Base-by-base conservation (phyloP, 768 basidiomycete species). In the Kwoniella sp. region DNA sequence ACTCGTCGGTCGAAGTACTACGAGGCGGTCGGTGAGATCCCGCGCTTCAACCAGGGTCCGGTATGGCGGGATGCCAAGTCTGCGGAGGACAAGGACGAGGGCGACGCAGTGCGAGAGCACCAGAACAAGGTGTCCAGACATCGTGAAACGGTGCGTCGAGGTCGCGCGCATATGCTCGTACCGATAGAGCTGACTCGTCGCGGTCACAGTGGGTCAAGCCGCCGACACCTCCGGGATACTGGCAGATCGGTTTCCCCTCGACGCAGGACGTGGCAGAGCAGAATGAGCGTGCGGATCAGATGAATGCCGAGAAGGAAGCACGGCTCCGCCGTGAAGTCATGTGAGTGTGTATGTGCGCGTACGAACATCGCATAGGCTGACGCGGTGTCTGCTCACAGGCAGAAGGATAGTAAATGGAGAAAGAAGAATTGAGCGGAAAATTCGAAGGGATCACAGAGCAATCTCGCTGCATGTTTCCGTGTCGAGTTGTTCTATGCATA, bases 161-260 rank as follows among this genome's bases (percentile, higher is more conserved):
- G 33, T 53, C 29, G n/a, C n/a, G n/a, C n/a, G n/a, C n/a, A n/a
- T n/a, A n/a, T n/a, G n/a, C n/a, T n/a, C n/a, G n/a, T n/a, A n/a
- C n/a, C n/a, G n/a, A n/a, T 36, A 32, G 8, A 32, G 31, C 17
- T 49, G 3, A 34, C 34, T 33, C 49, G 15, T 36, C 36, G 20
- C 25, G 50, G 34, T 19, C 17, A 53, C 79, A 83, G 17, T 89
- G 86, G 87, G 78, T 78, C 25, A 79, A 82, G 39, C 79, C 83
- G 1, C 80, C 78, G 43, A 90, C 88, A 1, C 91, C 91, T 10
- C 89, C 88, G 0, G 83, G 82, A 14, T 93, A 88, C 73, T 92
- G 89, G 88, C 79, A 84, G 50, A 90, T 92, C 51, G 89, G 86
- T 1, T 92, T 96, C 69, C 91, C 91, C 1, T 78, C 79, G 59